Conservation (phyloP, 345 rosid species). For the Rhodomyrtus tomentosa region DNA sequence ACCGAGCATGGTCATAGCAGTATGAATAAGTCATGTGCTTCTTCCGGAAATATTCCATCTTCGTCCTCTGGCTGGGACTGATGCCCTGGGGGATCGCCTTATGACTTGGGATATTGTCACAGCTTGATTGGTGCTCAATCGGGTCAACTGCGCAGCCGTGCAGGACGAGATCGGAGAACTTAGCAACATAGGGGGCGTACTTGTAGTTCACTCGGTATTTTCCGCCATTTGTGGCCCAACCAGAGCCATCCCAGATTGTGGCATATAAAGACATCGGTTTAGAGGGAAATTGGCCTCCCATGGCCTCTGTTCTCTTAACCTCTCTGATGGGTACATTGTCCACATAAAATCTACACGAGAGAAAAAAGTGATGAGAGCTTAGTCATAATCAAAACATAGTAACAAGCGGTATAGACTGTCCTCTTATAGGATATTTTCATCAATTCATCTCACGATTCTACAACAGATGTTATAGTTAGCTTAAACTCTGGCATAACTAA, state of each 20-base stretch:
- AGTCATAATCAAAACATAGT: not conserved
- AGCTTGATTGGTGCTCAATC: slow-evolving; percentile 37
- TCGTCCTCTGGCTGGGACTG: slow-evolving; percentile 29
- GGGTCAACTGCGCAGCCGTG: slow-evolving; percentile 92
- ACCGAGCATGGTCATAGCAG: slow-evolving; percentile 74
- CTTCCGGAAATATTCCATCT: slow-evolving; percentile 57
- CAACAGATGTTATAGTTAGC: not conserved
- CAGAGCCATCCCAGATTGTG: slow-evolving; percentile 94
- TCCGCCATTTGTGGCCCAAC: slow-evolving; percentile 97
- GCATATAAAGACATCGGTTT: slow-evolving; percentile 95
- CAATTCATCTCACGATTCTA: not conserved
- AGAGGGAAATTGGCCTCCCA: slow-evolving; percentile 87
- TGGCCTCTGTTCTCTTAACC: slow-evolving; percentile 45
- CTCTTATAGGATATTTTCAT: not conserved
- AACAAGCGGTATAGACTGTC: not conserved
- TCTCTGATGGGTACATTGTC: slow-evolving; percentile 75
- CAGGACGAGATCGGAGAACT: slow-evolving; percentile 60
- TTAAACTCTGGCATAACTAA: not conserved
- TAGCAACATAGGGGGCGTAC: slow-evolving; percentile 67
- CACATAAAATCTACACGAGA: slow-evolving; percentile 55
- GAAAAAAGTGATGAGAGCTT: not conserved
- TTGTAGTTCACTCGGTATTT: slow-evolving; percentile 88
- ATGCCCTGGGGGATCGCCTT: slow-evolving; percentile 22
- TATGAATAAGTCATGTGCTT: slow-evolving; percentile 89
- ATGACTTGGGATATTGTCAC: slow-evolving; percentile 29